Base-by-base conservation (phyloP, 2,329 filamentous ascomycete species). In the Aspergillus luchuensis region DNA sequence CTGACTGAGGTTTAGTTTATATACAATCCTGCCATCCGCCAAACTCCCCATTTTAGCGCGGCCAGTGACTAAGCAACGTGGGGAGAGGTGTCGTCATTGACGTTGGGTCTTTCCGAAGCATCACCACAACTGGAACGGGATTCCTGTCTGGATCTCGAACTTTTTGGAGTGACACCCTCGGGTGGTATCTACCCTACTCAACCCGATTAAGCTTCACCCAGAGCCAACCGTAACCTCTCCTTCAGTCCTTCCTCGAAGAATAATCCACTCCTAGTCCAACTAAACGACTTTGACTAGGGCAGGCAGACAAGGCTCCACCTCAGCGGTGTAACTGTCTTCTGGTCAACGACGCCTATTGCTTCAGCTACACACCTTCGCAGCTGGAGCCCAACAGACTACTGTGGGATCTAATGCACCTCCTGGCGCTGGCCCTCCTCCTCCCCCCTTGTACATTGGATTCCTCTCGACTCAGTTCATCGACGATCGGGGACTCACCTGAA, bases 41-140 rank as follows among this genome's bases (percentile, higher is more conserved):
- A 36, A 36, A 36, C 11, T 13, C 33, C 33, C 5, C 11, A 36
- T 36, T 36, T 33, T n/a, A 53, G 19, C 5, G 13, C 39, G 30
- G 39, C 8, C 51, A 6, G 33, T 53, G 51, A 53, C 51, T 53
- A 53, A 53, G 51, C 51, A 53, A 17, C 51, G 21, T 53, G 51
- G 51, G 33, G 19, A 13, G 11, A 41, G 6, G 23, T 41, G 33
- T 53, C 50, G 33, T 53, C 51, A 53, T 43, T 19, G n/a, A 19
- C 41, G 41, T 43, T 45, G 19, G 17, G 41, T 5, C 19, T 23
- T 21, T 17, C 19, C 41, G 19, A 19, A 45, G 41, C 41, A 45
- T 15, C 33, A 36, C 33, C 33, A 36, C 10, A 36, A 36, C 33
- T 36, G 33, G 33, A 36, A 36, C 11, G 10, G 33, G 33, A 15